Percentiles rank a stretch among this genome's conserved stretches.
Evolutionary conservation across 1,139 yeast species (phyloP).

Genomic region (Diutina ranongensis): DNA sequence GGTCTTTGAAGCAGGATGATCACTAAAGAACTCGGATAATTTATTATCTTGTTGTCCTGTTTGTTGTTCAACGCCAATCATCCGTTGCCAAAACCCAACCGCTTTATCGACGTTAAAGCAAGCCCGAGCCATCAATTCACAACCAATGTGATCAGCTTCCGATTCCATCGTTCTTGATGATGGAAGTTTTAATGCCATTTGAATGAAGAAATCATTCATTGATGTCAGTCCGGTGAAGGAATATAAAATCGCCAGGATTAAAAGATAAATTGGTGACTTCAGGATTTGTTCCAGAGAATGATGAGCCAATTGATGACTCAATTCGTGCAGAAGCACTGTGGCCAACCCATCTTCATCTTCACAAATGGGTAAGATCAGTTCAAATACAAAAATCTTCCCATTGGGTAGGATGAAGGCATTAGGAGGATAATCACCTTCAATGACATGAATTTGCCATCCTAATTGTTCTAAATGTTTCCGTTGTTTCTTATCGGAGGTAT

Average conservation of each 20-base stretch:
- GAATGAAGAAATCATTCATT: conserved; percentile 40
- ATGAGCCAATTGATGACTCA: conserved; percentile 87
- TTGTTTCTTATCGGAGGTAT: conserved; percentile 20
- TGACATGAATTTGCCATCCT: conserved; percentile 77
- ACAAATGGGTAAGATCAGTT: conserved; percentile 70
- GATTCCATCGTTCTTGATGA: conserved; percentile 89
- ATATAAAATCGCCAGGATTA: conserved; percentile 12
- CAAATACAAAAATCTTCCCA: conserved; percentile 87
- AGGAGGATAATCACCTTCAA: conserved; percentile 63
- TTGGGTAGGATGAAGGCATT: conserved; percentile 95
- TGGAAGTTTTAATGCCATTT: conserved; percentile 60
- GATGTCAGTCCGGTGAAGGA: conserved; percentile 19
- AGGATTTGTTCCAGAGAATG: conserved; percentile 79
- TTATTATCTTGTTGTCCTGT: conserved; percentile 10
- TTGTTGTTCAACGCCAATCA: conserved; percentile 47
- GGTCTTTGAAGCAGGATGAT: conserved; percentile 79
- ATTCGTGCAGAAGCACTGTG: conserved; percentile 84
- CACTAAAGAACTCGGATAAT: conserved; percentile 56
- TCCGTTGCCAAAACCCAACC: conserved; percentile 69
- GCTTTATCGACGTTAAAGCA: conserved; percentile 75
- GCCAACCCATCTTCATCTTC: conserved; percentile 83
- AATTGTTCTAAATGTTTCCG: conserved; percentile 24
- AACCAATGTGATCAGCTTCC: conserved; percentile 91
- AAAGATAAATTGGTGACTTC: conserved; percentile 37
- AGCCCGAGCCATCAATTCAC: conserved; percentile 82